A percentile compares a stretch with the other conserved stretches of the same genome.
These are phyloP conservation scores for Candida nitratophila DNA, from an alignment of 805 yeast species.

Conservation along the genomic window DNA sequence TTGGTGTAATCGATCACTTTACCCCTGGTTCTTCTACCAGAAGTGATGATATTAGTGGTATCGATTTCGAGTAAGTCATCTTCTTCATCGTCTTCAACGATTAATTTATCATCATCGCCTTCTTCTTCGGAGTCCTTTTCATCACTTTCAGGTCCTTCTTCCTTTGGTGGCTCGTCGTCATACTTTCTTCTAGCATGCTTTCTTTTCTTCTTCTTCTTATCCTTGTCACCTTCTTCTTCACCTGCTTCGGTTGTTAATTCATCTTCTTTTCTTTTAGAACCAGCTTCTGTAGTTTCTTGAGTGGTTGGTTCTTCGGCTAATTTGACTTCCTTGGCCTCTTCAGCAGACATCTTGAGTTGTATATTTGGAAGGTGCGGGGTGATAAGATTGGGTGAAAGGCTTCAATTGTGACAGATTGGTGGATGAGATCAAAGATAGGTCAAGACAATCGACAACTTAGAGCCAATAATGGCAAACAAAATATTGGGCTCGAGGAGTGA, in stretches of 20 bases:
- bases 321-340: neutral
- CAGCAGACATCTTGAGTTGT: neutral
- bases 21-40: slow-evolving; percentile 87
- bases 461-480: neutral
- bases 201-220: slow-evolving; percentile 13
- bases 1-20: slow-evolving; percentile 78
- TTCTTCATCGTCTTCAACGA: slow-evolving; percentile 62
- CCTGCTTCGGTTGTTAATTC: neutral
- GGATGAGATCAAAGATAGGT: no score
- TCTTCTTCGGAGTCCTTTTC: slow-evolving; percentile 26
- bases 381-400: no score
- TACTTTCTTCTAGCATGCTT: slow-evolving; percentile 17
- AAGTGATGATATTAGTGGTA: slow-evolving; percentile 72
- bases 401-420: no score
- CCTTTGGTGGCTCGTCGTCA: slow-evolving; percentile 14
- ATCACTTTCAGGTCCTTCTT: slow-evolving; percentile 29
- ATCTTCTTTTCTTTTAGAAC: no score
- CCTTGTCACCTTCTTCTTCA: slow-evolving; percentile 5
- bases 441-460: no score
- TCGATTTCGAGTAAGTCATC: slow-evolving; percentile 80
- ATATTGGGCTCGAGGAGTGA: neutral
- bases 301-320: no score
- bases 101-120: slow-evolving; percentile 44
- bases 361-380: no score
- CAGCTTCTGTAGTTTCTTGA: no score